These are phyloP conservation scores for Amanita inopinata DNA, from an alignment of 768 basidiomycete species.

Conservation along the genomic window DNA sequence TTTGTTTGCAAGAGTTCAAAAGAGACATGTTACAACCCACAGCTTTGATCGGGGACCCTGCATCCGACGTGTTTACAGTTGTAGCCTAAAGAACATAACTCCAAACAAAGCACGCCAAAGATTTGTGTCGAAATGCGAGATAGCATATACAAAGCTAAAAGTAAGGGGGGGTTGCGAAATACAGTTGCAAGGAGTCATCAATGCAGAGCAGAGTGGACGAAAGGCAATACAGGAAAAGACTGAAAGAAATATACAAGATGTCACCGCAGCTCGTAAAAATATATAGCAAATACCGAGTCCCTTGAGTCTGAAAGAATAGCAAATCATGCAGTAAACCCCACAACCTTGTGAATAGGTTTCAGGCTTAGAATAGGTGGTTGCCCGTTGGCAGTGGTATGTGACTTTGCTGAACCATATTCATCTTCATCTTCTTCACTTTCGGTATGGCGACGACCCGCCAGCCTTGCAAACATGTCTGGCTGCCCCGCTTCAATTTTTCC, in stretches of 20 bases:
- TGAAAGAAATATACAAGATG: too few relatives aligned
- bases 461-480: constrained; percentile 4
- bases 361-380: neutral
- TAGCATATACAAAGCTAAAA: neutral
- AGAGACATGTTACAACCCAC: constrained; percentile 7
- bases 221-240: too few relatives aligned
- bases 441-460: neutral
- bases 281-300: neutral
- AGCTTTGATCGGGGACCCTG: neutral
- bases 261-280: neutral
- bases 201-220: neutral
- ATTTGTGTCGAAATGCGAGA: neutral
- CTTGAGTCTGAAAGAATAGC: neutral
- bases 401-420: constrained; percentile 1
- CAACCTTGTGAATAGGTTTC: constrained; percentile 4
- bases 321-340: constrained; percentile 4
- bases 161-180: too few relatives aligned
- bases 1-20: constrained; percentile 9
- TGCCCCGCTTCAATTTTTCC: constrained; percentile 2
- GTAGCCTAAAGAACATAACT: neutral
- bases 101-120: neutral
- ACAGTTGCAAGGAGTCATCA: too few relatives aligned
- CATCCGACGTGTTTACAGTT: neutral
- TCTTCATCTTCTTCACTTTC: constrained; percentile 1
- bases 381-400: constrained; percentile 1